phyloP scores from a whole-genome alignment of 441 rosid genomes.

The Cnidoscolus chayamansa region DNA sequence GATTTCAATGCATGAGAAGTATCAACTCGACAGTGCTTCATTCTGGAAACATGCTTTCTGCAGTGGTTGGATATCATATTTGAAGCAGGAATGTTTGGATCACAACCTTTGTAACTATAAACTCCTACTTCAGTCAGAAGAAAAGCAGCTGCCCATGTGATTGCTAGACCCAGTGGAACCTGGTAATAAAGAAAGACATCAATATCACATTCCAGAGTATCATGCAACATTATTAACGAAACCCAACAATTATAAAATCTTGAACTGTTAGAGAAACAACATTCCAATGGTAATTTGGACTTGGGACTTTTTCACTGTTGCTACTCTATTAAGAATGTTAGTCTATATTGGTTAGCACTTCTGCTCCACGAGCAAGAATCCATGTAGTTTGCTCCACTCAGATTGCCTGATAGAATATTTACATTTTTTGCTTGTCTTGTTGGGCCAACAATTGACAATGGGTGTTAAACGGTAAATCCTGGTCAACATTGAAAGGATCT shows the following conservation, averaged over 20 bases:
- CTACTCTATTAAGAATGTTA: not conserved
- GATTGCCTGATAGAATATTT: not conserved
- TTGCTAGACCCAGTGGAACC: constrained; percentile 94
- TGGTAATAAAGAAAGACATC: constrained; percentile 31
- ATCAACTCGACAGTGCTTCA: constrained; percentile 86
- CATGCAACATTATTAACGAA: not conserved
- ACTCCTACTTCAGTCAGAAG: constrained; percentile 83
- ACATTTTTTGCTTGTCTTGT: not conserved
- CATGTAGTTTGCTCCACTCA: not conserved
- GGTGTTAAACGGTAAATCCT: not conserved
- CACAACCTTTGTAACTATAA: constrained; percentile 80
- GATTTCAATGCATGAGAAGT: constrained; percentile 77
- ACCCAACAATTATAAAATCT: not conserved
- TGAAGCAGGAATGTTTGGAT: constrained; percentile 66
- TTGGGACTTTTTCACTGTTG: not conserved
- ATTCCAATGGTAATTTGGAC: not conserved
- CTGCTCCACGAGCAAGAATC: not conserved
- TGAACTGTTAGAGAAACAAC: not conserved
- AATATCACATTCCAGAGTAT: constrained; percentile 13
- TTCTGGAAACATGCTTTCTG: constrained; percentile 71
- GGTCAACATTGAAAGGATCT: not conserved
- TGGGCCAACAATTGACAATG: not conserved
- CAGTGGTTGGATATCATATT: constrained; percentile 78
- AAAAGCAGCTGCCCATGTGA: constrained; percentile 85
- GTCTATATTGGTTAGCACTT: not conserved